Evolutionary conservation across 345 rosid genomes (phyloP).

Genomic region (Moricandia moricandioides): DNA sequence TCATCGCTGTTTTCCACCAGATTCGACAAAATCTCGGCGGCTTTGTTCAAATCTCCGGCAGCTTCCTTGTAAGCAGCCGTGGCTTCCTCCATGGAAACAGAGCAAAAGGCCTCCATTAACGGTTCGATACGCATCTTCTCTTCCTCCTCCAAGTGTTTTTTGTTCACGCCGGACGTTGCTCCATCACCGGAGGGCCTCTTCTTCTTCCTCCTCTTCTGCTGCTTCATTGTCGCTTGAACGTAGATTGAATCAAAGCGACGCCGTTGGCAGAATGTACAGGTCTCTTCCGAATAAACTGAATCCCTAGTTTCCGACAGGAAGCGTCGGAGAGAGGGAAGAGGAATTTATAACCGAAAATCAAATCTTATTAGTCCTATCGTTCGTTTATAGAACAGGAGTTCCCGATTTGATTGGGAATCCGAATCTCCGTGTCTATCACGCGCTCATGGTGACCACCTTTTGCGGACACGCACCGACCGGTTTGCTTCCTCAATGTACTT

Average conservation of each 20-base stretch:
- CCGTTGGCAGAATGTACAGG: neutral
- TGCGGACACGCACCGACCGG: neutral
- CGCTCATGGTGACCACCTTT: conserved; percentile 15
- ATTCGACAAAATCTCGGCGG: conserved; percentile 44
- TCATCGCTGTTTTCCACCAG: conserved; percentile 42
- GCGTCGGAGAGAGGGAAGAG: conserved; percentile 31
- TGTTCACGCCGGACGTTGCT: conserved; percentile 27
- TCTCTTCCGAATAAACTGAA: neutral
- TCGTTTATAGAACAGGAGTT: neutral
- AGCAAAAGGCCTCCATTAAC: conserved; percentile 55
- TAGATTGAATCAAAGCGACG: neutral
- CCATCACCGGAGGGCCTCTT: conserved; percentile 23
- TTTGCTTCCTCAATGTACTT: neutral
- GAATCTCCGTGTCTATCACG: conserved; percentile 22
- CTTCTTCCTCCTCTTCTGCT: conserved; percentile 43
- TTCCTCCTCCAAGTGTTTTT: conserved; percentile 19
- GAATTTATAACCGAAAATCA: neutral
- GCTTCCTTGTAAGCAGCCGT: conserved; percentile 46
- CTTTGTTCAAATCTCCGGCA: conserved; percentile 47
- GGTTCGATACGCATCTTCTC: conserved; percentile 22
- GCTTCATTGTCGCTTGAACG: conserved; percentile 40
- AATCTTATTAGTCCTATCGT: neutral
- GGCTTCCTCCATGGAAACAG: conserved; percentile 53
- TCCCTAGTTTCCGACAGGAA: conserved; percentile 30
- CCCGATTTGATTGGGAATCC: conserved; percentile 28